A percentile compares a stretch with the other conserved stretches of the same genome.
phyloP scores from a whole-genome alignment of 148 eudicot genomes.

The Chenopodium berlandieri region DNA sequence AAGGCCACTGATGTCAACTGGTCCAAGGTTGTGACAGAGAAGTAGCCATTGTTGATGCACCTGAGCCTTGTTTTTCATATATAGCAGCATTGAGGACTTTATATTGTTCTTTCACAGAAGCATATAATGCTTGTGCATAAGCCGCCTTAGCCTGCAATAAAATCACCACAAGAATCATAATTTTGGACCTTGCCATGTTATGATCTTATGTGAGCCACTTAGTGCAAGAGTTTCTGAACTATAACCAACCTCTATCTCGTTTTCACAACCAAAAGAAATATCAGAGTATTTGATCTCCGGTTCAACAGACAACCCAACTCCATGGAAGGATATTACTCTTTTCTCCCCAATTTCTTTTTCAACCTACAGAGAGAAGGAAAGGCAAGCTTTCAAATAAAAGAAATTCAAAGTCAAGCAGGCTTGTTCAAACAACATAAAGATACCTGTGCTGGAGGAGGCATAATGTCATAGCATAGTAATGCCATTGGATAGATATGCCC shows the following conservation, averaged over 20 bases:
- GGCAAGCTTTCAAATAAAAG: background rate
- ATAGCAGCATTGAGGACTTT: slow-evolving; percentile 60
- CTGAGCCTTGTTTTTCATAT: slow-evolving; percentile 65
- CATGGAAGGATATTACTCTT: slow-evolving; percentile 75
- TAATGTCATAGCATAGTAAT: slow-evolving; percentile 77
- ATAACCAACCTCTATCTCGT: slow-evolving; percentile 65
- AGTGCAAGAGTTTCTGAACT: background rate
- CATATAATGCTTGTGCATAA: slow-evolving; percentile 50
- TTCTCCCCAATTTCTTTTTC: slow-evolving; percentile 97
- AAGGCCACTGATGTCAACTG: background rate
- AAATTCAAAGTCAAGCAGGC: background rate
- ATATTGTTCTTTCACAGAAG: slow-evolving; percentile 71
- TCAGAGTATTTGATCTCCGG: slow-evolving; percentile 51
- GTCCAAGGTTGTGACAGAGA: slow-evolving; percentile 75
- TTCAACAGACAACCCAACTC: slow-evolving; percentile 74
- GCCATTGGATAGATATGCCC: slow-evolving; percentile 88
- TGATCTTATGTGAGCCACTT: background rate
- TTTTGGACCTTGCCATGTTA: slow-evolving; percentile 2
- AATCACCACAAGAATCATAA: background rate
- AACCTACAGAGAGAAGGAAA: slow-evolving; percentile 47
- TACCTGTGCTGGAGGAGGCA: slow-evolving; percentile 97
- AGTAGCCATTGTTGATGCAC: slow-evolving; percentile 54
- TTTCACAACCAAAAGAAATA: slow-evolving; percentile 42
- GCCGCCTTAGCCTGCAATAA: slow-evolving; percentile 61
- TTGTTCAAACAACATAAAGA: slow-evolving; percentile 18